phyloP scores from a whole-genome alignment of 805 yeast species.

The Pichia gijzeniarum region DNA sequence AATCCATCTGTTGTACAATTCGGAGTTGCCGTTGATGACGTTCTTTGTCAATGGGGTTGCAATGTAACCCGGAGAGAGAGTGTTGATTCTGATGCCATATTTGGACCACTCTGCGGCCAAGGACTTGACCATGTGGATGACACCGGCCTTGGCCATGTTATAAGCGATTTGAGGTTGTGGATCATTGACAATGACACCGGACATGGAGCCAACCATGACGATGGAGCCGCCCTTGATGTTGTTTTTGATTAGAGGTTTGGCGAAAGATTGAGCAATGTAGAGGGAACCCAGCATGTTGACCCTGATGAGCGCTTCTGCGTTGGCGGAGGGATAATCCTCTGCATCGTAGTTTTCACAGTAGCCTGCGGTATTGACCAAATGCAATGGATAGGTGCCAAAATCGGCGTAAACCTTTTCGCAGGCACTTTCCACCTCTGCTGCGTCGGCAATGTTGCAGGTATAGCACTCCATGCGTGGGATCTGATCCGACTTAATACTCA shows the following conservation, averaged over 20 bases:
- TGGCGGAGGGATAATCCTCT: slow-evolving; percentile 64
- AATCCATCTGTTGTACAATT: slow-evolving; percentile 67
- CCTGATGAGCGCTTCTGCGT: slow-evolving; percentile 60
- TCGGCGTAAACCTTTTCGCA: slow-evolving; percentile 49
- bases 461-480: slow-evolving; percentile 49
- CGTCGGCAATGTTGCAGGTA: slow-evolving; percentile 69
- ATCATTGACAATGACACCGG: slow-evolving; percentile 69
- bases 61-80: slow-evolving; percentile 76
- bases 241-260: slow-evolving; percentile 55
- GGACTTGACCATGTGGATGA: slow-evolving; percentile 69
- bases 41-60: slow-evolving; percentile 72
- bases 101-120: slow-evolving; percentile 81
- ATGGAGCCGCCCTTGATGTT: slow-evolving; percentile 51
- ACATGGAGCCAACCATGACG: slow-evolving; percentile 72
- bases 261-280: slow-evolving; percentile 68
- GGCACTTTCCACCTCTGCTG: slow-evolving; percentile 48
- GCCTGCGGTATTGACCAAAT: slow-evolving; percentile 77
- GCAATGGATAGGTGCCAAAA: slow-evolving; percentile 55
- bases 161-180: slow-evolving; percentile 78
- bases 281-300: slow-evolving; percentile 72
- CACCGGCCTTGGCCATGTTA: slow-evolving; percentile 85
- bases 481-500: slow-evolving; percentile 21
- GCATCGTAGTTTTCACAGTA: slow-evolving; percentile 78
- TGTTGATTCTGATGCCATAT: slow-evolving; percentile 68
- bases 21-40: slow-evolving; percentile 52